A percentile compares a stretch with the other conserved stretches of the same genome.
phyloP scores from a whole-genome alignment of 352 stramenopile genomes.

The Blastocystis sp. region DNA sequence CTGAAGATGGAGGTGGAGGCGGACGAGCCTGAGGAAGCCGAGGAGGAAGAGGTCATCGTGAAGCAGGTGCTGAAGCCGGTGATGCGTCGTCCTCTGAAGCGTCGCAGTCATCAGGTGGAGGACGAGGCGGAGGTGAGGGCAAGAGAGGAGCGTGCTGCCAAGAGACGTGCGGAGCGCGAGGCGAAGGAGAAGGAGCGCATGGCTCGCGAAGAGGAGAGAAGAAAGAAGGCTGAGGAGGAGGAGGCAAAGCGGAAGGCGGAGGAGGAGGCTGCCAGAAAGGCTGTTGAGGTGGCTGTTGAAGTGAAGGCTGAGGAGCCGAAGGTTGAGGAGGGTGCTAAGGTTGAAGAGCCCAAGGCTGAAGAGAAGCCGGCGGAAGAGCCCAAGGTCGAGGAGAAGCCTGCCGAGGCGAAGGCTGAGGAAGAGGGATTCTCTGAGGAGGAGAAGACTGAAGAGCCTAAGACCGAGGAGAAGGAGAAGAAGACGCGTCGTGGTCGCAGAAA shows the following conservation, averaged over 20 bases:
- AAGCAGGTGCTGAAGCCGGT: conserved; percentile 36
- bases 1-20: conserved; percentile 10
- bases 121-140: not conserved
- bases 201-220: not conserved
- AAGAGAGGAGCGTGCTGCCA: not conserved
- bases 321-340: not conserved
- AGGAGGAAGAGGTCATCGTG: conserved; percentile 29
- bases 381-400: conserved; percentile 6
- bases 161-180: not conserved
- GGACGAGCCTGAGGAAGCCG: not conserved
- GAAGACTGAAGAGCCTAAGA: not conserved
- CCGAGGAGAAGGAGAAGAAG: not conserved
- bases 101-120: conserved; percentile 5
- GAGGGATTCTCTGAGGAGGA: not conserved
- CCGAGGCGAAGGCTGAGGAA: not conserved
- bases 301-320: not conserved
- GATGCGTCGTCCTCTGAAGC: not conserved
- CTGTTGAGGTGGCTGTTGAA: not conserved
- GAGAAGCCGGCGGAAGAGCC: not conserved
- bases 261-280: not conserved
- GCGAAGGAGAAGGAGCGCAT: not conserved
- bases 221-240: conserved; percentile 11
- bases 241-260: not conserved
- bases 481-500: conserved; percentile 8
- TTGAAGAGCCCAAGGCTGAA: not conserved